Evolutionary conservation across 495 filamentous ascomycete genomes (phyloP).

Genomic region (Talaromyces ruber): DNA sequence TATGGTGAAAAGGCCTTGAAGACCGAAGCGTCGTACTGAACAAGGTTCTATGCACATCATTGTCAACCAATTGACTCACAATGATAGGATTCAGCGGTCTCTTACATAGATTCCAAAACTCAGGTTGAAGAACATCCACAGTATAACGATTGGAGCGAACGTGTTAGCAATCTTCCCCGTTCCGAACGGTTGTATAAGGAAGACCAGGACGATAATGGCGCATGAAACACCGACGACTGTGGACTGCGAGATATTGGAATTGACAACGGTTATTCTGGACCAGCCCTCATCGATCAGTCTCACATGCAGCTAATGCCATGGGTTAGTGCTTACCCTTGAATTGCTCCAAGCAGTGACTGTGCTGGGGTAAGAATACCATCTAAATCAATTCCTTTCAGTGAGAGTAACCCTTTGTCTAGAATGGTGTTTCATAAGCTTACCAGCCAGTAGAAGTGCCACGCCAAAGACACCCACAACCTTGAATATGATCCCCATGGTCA

Average conservation of each 20-base stretch:
- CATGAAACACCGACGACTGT: constrained; percentile 61
- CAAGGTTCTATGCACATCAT: constrained; percentile 36
- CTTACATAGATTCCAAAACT: constrained; percentile 57
- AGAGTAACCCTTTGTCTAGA: neutral
- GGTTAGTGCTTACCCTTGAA: constrained; percentile 43
- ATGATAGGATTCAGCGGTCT: neutral
- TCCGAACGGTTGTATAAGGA: constrained; percentile 62
- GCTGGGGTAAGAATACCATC: constrained; percentile 65
- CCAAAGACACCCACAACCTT: constrained; percentile 64
- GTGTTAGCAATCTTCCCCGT: constrained; percentile 52
- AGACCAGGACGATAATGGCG: constrained; percentile 60
- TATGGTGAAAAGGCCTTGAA: constrained; percentile 63
- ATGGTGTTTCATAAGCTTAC: constrained; percentile 8
- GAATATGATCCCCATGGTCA: constrained; percentile 39
- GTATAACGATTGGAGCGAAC: constrained; percentile 65
- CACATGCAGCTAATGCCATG: neutral
- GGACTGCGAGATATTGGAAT: constrained; percentile 24
- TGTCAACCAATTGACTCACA: neutral
- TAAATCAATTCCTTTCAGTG: neutral
- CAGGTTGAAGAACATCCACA: constrained; percentile 64
- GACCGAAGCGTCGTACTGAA: constrained; percentile 53
- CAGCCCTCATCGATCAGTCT: neutral
- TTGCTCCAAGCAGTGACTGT: constrained; percentile 60
- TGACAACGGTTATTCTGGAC: constrained; percentile 29
- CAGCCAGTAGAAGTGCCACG: constrained; percentile 58